Evolutionary conservation across 441 rosid species (phyloP), one percentile per base, ranked within the genome.

Genomic region (Brassica balearica): DNA sequence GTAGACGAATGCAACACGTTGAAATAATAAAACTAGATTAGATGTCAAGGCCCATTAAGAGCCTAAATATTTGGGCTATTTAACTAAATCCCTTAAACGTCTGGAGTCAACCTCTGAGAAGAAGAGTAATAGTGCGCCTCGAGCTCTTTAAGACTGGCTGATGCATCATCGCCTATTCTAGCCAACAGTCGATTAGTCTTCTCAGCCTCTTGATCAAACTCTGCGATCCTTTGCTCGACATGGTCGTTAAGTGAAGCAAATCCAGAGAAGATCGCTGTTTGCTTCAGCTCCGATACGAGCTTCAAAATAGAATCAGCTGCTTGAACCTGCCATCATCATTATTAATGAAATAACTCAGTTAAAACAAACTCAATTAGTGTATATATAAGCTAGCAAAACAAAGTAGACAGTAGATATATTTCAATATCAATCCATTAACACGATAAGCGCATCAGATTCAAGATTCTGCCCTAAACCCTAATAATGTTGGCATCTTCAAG

Each of bases 291-390:
- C 0, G 93, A 90, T 43, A 93, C 99, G 74, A 93, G 81, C 82
- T 90, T 95, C 60, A 90, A 91, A 58, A 95, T 77, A 41, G 99
- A 92, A 80, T 93, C 98, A 36, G 97, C 94, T 65, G 97, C 96
- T 72, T 92, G 97, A 80, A 88, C 95, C 99, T 93, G 51, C 22
- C 74, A 79, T 60, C 61, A 4, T 53, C 8, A 43, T 43, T 43
- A 53, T 14, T 12, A 10, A 15, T 12, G 23, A 71, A 53, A 75
- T 38, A 77, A 29, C 27, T 62, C 63, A 64, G 5, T 72, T 60
- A 56, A 25, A 36, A 55, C 11, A 61, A 68, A 69, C 51, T 10
- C 58, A n/a, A 66, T 1, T 3, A 23, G 0, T 5, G 15, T 12
- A 3, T 51, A 6, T 6, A 56, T 27, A 70, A 70, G 51, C 71